Conservation (phyloP, 2,329 filamentous ascomycete genomes). For the Stachybotrys elegans region DNA sequence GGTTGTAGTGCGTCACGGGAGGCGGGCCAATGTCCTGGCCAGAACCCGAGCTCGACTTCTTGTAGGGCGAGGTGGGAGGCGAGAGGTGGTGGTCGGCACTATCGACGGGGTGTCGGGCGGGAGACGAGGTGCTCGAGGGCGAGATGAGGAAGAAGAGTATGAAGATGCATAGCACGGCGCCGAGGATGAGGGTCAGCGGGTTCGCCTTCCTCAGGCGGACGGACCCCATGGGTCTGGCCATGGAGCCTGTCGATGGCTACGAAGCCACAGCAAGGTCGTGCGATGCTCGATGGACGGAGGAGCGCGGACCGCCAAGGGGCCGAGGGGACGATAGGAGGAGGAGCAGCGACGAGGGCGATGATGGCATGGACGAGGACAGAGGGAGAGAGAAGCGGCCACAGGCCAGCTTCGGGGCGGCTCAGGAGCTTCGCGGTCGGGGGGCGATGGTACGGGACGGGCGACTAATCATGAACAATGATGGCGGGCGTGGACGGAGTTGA, state of each 20-base stretch:
- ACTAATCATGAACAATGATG: no score
- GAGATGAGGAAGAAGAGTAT: conserved; percentile 60
- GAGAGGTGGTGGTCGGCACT: conserved; percentile 38
- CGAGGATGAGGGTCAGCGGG: conserved; percentile 69
- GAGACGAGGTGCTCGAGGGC: conserved; percentile 41
- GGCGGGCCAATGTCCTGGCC: conserved; percentile 49
- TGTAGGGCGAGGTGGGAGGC: conserved; percentile 37
- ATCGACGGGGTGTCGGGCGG: conserved; percentile 42
- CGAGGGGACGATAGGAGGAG: no score
- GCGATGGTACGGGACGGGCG: no score
- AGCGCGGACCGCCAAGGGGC: no score
- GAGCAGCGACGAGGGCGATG: no score
- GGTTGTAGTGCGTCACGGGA: conserved; percentile 85
- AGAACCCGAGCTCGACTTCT: conserved; percentile 30
- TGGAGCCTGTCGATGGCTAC: conserved; percentile 32
- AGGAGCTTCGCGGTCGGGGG: no score
- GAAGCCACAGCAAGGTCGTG: no score
- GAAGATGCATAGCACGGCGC: conserved; percentile 66
- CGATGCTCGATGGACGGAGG: no score
- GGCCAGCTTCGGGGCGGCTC: no score
- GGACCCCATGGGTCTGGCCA: conserved; percentile 56
- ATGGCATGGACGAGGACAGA: no score
- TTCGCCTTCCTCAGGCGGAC: conserved; percentile 76
- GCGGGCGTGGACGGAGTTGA: no score
- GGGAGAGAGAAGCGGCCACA: no score